Conservation (phyloP, 768 basidiomycete species). For the Collybia sordida region DNA sequence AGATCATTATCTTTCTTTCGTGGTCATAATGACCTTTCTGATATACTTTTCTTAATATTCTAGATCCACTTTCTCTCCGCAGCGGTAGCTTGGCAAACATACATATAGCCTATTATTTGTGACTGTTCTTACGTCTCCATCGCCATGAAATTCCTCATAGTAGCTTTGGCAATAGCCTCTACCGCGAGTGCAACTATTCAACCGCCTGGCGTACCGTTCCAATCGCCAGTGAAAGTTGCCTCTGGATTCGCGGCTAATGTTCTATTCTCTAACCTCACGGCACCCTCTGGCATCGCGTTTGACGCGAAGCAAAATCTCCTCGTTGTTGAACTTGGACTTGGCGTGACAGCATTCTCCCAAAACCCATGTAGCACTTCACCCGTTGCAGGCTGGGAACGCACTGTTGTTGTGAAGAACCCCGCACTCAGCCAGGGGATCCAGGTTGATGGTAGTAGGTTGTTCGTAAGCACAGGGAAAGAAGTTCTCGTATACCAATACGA, state of each 20-base stretch:
- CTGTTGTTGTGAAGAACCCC: constrained; percentile 33
- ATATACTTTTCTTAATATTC: background rate
- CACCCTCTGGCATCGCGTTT: constrained; percentile 40
- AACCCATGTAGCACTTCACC: constrained; percentile 10
- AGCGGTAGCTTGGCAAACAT: no score
- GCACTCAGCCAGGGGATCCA: constrained; percentile 44
- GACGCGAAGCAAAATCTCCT: constrained; percentile 37
- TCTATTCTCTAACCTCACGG: constrained; percentile 39
- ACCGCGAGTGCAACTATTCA: constrained; percentile 24
- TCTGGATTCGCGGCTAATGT: constrained; percentile 33
- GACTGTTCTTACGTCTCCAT: background rate
- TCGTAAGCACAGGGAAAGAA: constrained; percentile 36
- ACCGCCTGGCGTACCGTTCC: constrained; percentile 28
- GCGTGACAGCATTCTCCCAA: constrained; percentile 37
- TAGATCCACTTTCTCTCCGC: background rate
- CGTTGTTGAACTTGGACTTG: constrained; percentile 43
- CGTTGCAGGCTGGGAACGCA: constrained; percentile 34
- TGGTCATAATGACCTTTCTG: no score
- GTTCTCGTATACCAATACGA: constrained; percentile 37
- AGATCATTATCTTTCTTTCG: no score
- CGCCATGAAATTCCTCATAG: constrained; percentile 5
- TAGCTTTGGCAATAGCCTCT: background rate
- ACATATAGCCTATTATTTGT: no score
- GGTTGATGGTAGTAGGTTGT: constrained; percentile 30
- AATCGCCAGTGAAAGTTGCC: constrained; percentile 32